Evolutionary conservation across 768 basidiomycete genomes (phyloP), one percentile per base, ranked within the genome.

Genomic region (Suillus sp.): DNA sequence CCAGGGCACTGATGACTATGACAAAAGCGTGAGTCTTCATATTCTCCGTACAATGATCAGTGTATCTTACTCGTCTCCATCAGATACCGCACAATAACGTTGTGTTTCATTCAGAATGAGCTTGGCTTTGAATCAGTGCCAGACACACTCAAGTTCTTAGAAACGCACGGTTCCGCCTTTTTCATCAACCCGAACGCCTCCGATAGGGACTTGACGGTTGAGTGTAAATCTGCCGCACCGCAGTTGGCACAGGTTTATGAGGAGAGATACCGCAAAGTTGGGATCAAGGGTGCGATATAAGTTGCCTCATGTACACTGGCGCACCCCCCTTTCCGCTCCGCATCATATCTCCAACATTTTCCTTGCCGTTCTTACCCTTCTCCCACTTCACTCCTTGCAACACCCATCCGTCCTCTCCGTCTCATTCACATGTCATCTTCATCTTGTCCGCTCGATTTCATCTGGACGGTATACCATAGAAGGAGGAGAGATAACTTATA

Each of bases 271-370:
- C 84, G 90, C 67, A 93, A 89, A 74, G 87, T 97, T 64, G 87
- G 86, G 70, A 93, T 99, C 77, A 95, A 88, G 81, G 96, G 96
- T 69, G 94, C 95, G 72, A 91, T 96, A 78, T 95, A 81, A 80
- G 61, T 67, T 40, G 42, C 51, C 57, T 37, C 67, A n/a, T 56
- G 40, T 20, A 10, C 10, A 25, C 37, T 40, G 25, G 37, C 16
- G 14, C 37, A 38, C 20, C 37, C 13, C 37, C 56, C 25, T 56
- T 38, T 27, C 55, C 25, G 51, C 18, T 54, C 43, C 58, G 47
- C 34, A 51, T 54, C 60, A 60, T 61, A 47, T 59, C 61, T 66
- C 65, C 65, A 69, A 57, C 66, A 56, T 64, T 59, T 70, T 57
- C 38, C 30, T 60, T 59, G 22, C 27, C 30, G 16, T 30, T 47